These are phyloP conservation scores for Ocimum tenuiflorum DNA, from an alignment of 257 asterid genomes.

Conservation along the genomic window DNA sequence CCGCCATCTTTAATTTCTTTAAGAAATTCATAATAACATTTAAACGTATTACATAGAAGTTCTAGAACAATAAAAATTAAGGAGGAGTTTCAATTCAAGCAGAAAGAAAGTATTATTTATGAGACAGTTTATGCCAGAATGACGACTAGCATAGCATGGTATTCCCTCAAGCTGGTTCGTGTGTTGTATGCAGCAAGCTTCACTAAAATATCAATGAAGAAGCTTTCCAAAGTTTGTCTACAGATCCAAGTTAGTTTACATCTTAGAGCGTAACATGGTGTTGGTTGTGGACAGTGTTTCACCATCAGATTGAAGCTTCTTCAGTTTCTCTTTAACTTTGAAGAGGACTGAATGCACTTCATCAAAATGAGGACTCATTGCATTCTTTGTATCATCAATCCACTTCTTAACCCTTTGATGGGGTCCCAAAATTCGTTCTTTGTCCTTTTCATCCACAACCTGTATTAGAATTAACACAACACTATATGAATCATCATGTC, in stretches of 20 bases:
- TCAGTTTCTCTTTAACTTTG: slow-evolving; percentile 34
- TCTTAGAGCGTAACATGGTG: slow-evolving; percentile 23
- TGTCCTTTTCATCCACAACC: slow-evolving; percentile 49
- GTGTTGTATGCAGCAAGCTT: background rate
- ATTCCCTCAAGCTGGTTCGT: background rate
- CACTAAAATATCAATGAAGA: background rate
- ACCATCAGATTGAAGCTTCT: slow-evolving; percentile 24
- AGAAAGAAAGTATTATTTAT: background rate
- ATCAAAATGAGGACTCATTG: slow-evolving; percentile 57
- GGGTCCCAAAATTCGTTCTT: slow-evolving; percentile 48
- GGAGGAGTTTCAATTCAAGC: background rate
- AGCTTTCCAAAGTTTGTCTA: background rate
- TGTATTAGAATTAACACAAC: slow-evolving; percentile 9
- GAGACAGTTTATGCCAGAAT: background rate
- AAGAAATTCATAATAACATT: no score
- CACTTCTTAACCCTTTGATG: slow-evolving; percentile 48
- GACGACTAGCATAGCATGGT: background rate
- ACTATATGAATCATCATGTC: background rate
- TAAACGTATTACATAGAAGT: background rate
- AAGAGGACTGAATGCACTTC: slow-evolving; percentile 52
- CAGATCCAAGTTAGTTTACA: slow-evolving; percentile 22
- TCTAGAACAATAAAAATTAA: no score
- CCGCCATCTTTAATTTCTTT: no score
- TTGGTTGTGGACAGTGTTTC: slow-evolving; percentile 10
- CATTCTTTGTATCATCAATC: slow-evolving; percentile 53